Evolutionary conservation across 495 filamentous ascomycete genomes (phyloP).

Genomic region (Penicillium tannophilum): DNA sequence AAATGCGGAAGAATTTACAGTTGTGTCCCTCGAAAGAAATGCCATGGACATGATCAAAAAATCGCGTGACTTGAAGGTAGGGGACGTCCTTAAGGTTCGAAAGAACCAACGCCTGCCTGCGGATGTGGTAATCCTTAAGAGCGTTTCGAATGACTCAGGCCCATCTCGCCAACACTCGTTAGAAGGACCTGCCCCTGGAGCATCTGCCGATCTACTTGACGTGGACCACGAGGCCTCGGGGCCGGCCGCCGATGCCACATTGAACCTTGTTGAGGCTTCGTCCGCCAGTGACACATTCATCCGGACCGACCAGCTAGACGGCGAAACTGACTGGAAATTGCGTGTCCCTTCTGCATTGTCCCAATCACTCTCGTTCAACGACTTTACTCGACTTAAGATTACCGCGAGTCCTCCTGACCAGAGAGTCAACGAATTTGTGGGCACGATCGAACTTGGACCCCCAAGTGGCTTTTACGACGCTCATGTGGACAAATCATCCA

Average conservation of each 20-base stretch:
- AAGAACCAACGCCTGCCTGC: conserved; percentile 93
- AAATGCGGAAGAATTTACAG: conserved; percentile 87
- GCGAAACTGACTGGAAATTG: conserved; percentile 99
- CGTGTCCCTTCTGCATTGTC: conserved; percentile 82
- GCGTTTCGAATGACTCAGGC: conserved; percentile 64
- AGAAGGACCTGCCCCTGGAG: conserved; percentile 17
- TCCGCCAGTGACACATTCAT: conserved; percentile 88
- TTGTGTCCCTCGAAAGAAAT: conserved; percentile 63
- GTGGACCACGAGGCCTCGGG: conserved; percentile 22
- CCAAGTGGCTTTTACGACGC: conserved; percentile 42
- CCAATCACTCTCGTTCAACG: conserved; percentile 66
- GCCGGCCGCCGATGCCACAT: conserved; percentile 11
- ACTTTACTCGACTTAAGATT: conserved; percentile 73
- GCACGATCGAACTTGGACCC: conserved; percentile 69
- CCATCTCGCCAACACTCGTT: conserved; percentile 25
- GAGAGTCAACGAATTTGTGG: conserved; percentile 91
- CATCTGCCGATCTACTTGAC: conserved; percentile 27
- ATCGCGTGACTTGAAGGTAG: conserved; percentile 89
- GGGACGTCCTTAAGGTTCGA: conserved; percentile 87
- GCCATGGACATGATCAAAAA: conserved; percentile 68
- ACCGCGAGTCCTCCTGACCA: conserved; percentile 86
- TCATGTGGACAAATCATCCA: conserved; percentile 44
- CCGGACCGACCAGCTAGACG: conserved; percentile 94
- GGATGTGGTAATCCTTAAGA: conserved; percentile 92
- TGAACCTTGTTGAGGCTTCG: conserved; percentile 17